Conservation (phyloP, 2,329 filamentous ascomycete genomes). For the Cephalotrichum gorgonifer region DNA sequence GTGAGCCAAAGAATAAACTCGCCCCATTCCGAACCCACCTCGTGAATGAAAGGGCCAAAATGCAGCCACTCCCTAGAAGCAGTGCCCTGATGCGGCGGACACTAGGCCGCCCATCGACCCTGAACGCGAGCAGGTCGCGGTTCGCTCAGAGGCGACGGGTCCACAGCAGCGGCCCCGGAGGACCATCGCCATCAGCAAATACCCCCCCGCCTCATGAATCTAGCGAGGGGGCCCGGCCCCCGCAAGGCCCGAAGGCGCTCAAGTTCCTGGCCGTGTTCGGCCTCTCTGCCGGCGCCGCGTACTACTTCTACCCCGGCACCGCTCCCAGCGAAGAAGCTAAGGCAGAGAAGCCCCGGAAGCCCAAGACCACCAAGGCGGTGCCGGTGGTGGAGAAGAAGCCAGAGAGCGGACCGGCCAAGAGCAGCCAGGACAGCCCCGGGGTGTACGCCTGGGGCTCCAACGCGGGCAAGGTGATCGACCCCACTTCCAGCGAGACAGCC, state of each 20-base stretch:
- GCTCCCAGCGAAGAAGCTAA: conserved; percentile 3
- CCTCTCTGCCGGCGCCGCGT: conserved; percentile 7
- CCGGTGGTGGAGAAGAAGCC: conserved; percentile 52
- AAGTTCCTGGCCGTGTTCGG: conserved; percentile 6
- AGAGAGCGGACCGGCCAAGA: conserved; percentile 65
- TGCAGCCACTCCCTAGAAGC: neutral
- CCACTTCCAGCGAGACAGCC: conserved; percentile 63
- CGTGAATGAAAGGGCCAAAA: neutral
- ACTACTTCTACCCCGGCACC: conserved; percentile 9
- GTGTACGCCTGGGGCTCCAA: conserved; percentile 95
- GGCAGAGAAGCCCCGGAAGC: conserved; percentile 6
- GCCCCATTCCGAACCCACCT: neutral
- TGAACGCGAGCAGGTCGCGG: neutral
- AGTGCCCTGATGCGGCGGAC: neutral
- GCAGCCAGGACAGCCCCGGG: conserved; percentile 71
- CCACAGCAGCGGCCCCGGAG: neutral
- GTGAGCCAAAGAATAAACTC: neutral
- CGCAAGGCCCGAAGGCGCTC: neutral
- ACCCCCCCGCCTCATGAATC: neutral
- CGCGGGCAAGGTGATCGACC: conserved; percentile 71
- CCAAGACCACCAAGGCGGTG: conserved; percentile 15
- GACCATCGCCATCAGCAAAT: neutral
- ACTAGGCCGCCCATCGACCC: neutral
- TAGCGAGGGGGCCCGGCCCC: too few species aligned
- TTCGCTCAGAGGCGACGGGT: neutral